Base-by-base conservation (phyloP, 1,284 basidiomycete species). In the Sanghuangporus weigelae region DNA sequence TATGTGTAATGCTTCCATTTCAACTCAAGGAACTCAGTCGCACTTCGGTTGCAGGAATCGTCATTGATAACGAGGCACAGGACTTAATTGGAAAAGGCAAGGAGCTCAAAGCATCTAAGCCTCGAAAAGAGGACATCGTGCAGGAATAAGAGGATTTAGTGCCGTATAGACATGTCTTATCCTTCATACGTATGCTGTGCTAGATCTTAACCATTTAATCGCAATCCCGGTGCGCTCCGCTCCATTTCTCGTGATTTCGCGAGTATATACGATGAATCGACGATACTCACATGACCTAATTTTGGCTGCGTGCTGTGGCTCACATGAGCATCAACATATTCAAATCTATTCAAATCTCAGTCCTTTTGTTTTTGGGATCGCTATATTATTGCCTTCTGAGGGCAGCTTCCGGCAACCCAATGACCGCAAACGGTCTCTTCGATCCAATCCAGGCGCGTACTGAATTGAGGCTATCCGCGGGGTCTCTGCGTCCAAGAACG, bases 61-160 rank as follows among this genome's bases (percentile, higher is more conserved):
- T 91, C 19, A 74, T 91, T 63, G 90, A 92, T 68, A 87, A 88
- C 67, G 86, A 88, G 68, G 89, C 86, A 1, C 83, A 86, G 74
- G 84, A 82, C 10, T 79, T 93, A 68, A 84, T 92, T 59, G 89
- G 87, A 11, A 86, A 89, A 72, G 87, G 89, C 23, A 81, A 78
- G 64, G 91, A 93, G 75, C 79, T 93, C 66, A 89, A 87, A 73
- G 84, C 88, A 70, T 84, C 82, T 56, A 89, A 83, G 74, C 90
- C 92, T 23, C 80, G 90, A 71, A 94, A 93, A 75, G 92, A 93
- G 77, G 92, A 94, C 73, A 93, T 94, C 68, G 86, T 94, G 59
- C 87, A 92, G 72, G 90, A 90, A 73, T 86, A 78, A 73, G 68
- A 68, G 2, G 35, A 35, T 59, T 48, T 35, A 59, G 48, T n/a